Conservation (phyloP, 768 basidiomycete genomes). For the Mycena maculata region DNA sequence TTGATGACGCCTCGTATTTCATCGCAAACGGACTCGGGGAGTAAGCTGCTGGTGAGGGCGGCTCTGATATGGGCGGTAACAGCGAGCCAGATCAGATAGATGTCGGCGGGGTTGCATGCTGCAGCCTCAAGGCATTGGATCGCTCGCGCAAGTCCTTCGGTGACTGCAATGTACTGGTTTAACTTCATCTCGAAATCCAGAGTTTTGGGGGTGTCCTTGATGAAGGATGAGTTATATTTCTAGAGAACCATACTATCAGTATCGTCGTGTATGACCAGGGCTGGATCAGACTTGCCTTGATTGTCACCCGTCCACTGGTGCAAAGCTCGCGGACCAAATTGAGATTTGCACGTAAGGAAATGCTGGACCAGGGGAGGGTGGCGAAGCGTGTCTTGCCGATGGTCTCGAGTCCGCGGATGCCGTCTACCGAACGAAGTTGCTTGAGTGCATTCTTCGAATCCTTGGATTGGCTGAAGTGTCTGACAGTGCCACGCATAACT, state of each 20-base stretch:
- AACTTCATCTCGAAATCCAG: slow-evolving; percentile 14
- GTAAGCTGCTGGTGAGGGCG: not conserved
- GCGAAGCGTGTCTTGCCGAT: slow-evolving; percentile 43
- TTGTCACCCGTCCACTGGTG: slow-evolving; percentile 1
- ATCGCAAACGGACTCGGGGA: slow-evolving; percentile 1
- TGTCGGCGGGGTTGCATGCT: slow-evolving; percentile 5
- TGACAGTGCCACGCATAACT: not conserved
- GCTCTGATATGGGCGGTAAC: slow-evolving; percentile 1
- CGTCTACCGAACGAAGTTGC: slow-evolving; percentile 21
- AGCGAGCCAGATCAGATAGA: slow-evolving; percentile 8
- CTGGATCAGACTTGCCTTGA: not conserved
- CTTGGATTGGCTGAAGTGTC: slow-evolving; percentile 3
- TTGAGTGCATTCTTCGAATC: not conserved
- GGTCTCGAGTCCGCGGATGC: slow-evolving; percentile 41
- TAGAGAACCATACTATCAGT: not conserved
- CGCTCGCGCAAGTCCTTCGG: not conserved
- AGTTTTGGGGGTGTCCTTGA: not conserved
- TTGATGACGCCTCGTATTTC: slow-evolving; percentile 5
- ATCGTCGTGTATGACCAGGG: not conserved
- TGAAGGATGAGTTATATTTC: slow-evolving; percentile 7
- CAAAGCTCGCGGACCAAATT: not conserved
- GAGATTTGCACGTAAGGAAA: slow-evolving; percentile 17
- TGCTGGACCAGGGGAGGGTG: slow-evolving; percentile 30
- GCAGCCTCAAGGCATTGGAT: slow-evolving; percentile 9
- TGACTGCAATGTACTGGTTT: slow-evolving; percentile 1